A percentile compares a stretch with the other conserved stretches of the same genome.
Evolutionary conservation across 2,329 filamentous ascomycete genomes (phyloP).

Genomic region (Gyromitra esculenta): DNA sequence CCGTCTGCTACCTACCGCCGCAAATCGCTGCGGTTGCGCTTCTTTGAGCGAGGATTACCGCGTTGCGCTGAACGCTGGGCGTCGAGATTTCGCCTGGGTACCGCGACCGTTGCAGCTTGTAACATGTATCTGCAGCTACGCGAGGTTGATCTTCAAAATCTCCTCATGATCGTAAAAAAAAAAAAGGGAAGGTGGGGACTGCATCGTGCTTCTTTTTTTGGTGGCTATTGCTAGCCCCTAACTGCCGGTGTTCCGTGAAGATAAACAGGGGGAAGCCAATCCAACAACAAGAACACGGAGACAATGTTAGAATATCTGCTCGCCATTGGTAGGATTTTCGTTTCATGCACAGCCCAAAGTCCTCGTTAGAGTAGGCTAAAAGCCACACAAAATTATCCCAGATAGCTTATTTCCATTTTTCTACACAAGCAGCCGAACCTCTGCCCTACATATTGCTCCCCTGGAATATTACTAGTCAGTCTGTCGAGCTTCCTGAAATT

Average conservation of each 20-base stretch:
- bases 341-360: constrained; percentile 18
- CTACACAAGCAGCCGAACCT: constrained; percentile 24
- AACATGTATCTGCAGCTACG: constrained; percentile 5
- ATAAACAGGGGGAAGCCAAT: constrained; percentile 30
- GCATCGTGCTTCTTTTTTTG: constrained; percentile 36
- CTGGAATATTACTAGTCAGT: constrained; percentile 15
- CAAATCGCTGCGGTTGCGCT: constrained; percentile 15
- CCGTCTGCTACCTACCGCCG: neutral
- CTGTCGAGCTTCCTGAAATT: constrained; percentile 6
- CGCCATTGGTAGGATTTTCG: constrained; percentile 13
- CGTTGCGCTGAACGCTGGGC: neutral
- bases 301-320: constrained; percentile 19
- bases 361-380: constrained; percentile 31
- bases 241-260: constrained; percentile 49
- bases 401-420: constrained; percentile 19
- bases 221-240: constrained; percentile 29
- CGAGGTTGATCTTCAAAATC: constrained; percentile 39
- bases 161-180: constrained; percentile 3
- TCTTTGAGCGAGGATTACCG: constrained; percentile 10
- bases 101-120: constrained; percentile 26
- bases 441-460: neutral
- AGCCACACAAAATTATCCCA: constrained; percentile 26
- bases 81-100: constrained; percentile 19
- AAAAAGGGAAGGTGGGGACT: constrained; percentile 29
- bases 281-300: constrained; percentile 8